phyloP scores from a whole-genome alignment of 1,284 basidiomycete genomes.

The Leccinum huronense region DNA sequence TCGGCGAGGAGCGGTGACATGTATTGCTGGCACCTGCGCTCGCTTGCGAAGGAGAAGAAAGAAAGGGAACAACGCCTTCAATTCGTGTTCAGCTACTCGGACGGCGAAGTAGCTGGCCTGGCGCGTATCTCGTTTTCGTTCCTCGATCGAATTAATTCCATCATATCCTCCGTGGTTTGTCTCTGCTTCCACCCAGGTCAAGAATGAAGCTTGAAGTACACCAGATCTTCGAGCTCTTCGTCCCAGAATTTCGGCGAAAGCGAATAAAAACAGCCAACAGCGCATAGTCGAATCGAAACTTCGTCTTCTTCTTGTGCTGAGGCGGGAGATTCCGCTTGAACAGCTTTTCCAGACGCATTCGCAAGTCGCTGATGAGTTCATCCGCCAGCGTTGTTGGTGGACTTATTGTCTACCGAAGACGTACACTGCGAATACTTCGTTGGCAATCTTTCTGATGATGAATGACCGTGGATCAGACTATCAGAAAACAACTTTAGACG shows the following conservation, averaged over 20 bases:
- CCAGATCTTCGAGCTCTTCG: constrained; percentile 93
- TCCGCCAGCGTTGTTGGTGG: constrained; percentile 47
- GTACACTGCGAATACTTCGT: constrained; percentile 84
- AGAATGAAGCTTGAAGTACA: constrained; percentile 77
- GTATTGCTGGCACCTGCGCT: neutral
- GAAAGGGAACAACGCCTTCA: neutral
- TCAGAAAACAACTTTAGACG: constrained; percentile 8
- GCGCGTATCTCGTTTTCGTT: neutral
- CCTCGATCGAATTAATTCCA: neutral
- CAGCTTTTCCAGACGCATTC: constrained; percentile 67
- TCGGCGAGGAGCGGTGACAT: constrained; percentile 12
- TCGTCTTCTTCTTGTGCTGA: constrained; percentile 36
- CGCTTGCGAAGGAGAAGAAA: neutral
- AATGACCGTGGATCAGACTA: constrained; percentile 85
- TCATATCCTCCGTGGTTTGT: constrained; percentile 45
- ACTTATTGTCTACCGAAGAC: constrained; percentile 60
- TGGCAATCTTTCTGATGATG: constrained; percentile 83
- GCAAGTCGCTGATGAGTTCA: constrained; percentile 55
- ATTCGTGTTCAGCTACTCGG: no score
- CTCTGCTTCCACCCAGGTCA: constrained; percentile 67
- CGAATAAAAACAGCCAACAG: constrained; percentile 86
- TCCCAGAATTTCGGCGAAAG: constrained; percentile 80
- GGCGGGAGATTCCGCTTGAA: constrained; percentile 66
- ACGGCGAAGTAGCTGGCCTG: no score
- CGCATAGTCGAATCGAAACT: constrained; percentile 55